These are phyloP conservation scores for Fusarium sp. DNA, from an alignment of 2,329 filamentous ascomycete species.

Conservation along the genomic window DNA sequence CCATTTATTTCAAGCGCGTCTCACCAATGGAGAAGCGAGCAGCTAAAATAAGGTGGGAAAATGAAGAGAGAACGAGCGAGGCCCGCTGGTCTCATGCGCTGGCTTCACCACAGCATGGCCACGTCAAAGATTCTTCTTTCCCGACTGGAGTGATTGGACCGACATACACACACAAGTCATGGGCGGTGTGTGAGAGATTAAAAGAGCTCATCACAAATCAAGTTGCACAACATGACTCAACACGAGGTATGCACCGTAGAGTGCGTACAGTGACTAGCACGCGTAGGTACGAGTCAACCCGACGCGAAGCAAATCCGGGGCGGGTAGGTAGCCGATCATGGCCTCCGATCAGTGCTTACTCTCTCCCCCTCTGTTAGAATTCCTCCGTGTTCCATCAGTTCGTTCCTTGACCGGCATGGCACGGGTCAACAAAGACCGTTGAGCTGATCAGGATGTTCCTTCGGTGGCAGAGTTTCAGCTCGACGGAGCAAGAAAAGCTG, in stretches of 20 bases:
- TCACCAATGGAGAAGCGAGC: slow-evolving; percentile 12
- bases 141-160: background rate
- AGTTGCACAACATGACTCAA: slow-evolving; percentile 11
- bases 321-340: slow-evolving; percentile 37
- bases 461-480: slow-evolving; percentile 28
- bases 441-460: slow-evolving; percentile 18
- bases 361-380: background rate
- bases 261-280: slow-evolving; percentile 26
- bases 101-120: slow-evolving; percentile 27
- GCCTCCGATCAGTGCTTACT: slow-evolving; percentile 30
- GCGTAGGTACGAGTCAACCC: slow-evolving; percentile 5
- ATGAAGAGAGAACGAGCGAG: background rate
- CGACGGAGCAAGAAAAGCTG: slow-evolving; percentile 1
- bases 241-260: slow-evolving; percentile 29
- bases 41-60: slow-evolving; percentile 13
- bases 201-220: background rate
- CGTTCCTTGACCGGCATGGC: background rate
- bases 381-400: background rate
- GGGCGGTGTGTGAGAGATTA: slow-evolving; percentile 17
- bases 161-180: slow-evolving; percentile 3
- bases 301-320: slow-evolving; percentile 37
- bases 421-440: background rate
- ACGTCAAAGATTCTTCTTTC: slow-evolving; percentile 18
- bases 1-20: slow-evolving; percentile 8
- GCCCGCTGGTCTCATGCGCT: slow-evolving; percentile 7